These are phyloP conservation scores for Mycena belliarum DNA, from an alignment of 768 basidiomycete species.

Conservation along the genomic window DNA sequence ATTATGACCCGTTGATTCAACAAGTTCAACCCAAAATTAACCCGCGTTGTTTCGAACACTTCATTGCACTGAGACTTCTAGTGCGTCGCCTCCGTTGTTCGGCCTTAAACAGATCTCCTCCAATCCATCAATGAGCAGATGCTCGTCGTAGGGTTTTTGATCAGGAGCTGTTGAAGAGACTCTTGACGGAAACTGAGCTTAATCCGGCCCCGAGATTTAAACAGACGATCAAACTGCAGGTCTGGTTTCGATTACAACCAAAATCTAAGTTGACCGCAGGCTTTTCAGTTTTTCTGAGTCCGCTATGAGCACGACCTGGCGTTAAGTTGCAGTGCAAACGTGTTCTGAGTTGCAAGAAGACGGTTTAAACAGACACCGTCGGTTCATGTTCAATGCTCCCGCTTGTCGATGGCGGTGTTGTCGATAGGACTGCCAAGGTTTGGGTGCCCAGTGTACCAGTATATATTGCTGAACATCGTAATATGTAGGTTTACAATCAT, in stretches of 20 bases:
- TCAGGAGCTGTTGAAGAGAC: conserved; percentile 19
- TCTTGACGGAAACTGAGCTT: conserved; percentile 17
- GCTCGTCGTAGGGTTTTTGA: conserved; percentile 16
- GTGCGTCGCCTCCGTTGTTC: conserved; percentile 11
- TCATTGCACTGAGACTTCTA: no score
- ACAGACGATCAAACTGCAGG: conserved; percentile 36
- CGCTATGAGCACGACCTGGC: conserved; percentile 3
- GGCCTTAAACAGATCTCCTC: conserved; percentile 12
- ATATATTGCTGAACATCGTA: neutral
- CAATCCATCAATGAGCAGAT: conserved; percentile 24
- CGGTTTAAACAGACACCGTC: neutral
- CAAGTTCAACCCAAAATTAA: conserved; percentile 1
- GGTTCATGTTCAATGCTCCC: conserved; percentile 5
- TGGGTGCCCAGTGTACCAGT: neutral
- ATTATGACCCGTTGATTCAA: neutral
- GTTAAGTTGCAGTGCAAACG: neutral
- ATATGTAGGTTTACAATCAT: neutral
- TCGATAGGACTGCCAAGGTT: neutral
- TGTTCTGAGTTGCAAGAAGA: no score
- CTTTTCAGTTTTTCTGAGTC: conserved; percentile 1
- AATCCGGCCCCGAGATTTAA: conserved; percentile 20
- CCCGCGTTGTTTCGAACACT: conserved; percentile 2
- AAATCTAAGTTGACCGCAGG: neutral
- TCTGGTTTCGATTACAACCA: conserved; percentile 8
- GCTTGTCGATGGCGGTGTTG: neutral